Evolutionary conservation across 139 green algal species (phyloP).

Genomic region (Volvox reticuliferus): DNA sequence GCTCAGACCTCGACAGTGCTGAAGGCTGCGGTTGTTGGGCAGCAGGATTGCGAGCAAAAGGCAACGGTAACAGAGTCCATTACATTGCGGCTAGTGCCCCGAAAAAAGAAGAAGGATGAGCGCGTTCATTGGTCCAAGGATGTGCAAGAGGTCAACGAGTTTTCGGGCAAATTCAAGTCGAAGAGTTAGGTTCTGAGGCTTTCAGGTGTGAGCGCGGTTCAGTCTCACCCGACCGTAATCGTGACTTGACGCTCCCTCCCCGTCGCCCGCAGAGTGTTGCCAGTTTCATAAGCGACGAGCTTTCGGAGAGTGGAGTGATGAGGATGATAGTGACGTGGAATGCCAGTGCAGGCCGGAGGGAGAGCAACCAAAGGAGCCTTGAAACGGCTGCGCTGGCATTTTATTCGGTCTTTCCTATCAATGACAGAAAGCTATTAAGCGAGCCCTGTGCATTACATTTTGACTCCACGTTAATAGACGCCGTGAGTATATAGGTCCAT

Average conservation of each 20-base stretch:
- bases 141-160: conserved; percentile 83
- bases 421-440: background rate
- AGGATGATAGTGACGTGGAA: conserved; percentile 81
- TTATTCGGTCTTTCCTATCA: no score
- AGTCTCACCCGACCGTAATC: background rate
- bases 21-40: conserved; percentile 14
- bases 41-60: conserved; percentile 13
- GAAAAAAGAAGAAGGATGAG: conserved; percentile 73
- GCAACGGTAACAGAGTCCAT: conserved; percentile 59
- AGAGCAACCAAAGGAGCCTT: conserved; percentile 24
- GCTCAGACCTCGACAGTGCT: conserved; percentile 42
- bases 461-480: background rate
- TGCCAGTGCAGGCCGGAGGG: conserved; percentile 53
- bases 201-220: conserved; percentile 12
- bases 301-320: conserved; percentile 91
- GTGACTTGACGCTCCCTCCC: conserved; percentile 34
- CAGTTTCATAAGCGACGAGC: conserved; percentile 86
- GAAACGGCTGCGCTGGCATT: conserved; percentile 1
- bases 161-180: conserved; percentile 67
- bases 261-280: conserved; percentile 83
- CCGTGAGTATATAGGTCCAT: conserved; percentile 11
- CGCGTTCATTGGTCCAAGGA: conserved; percentile 84
- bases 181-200: conserved; percentile 28
- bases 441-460: background rate
- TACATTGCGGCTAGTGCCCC: conserved; percentile 62